These are phyloP conservation scores for Avicennia marina DNA, from an alignment of 257 asterid species.

Conservation along the genomic window DNA sequence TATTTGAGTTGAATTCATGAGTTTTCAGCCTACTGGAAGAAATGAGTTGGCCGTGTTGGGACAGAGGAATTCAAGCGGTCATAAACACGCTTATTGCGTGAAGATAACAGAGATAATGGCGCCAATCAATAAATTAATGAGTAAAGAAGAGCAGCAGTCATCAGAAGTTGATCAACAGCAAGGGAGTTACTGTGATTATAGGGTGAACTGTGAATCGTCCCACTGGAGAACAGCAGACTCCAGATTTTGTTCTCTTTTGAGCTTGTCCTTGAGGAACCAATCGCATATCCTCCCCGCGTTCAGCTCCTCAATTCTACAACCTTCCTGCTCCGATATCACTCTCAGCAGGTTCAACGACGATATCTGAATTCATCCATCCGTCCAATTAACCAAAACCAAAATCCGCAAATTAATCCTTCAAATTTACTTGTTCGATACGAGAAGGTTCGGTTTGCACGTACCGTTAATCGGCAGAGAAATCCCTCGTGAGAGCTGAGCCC, in stretches of 20 bases:
- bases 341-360: constrained; percentile 69
- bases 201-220: constrained; percentile 56
- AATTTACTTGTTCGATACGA: neutral
- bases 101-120: too few species aligned
- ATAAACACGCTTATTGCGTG: too few species aligned
- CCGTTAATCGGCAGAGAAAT: constrained; percentile 83
- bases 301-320: constrained; percentile 67
- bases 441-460: constrained; percentile 1
- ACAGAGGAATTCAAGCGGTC: too few species aligned
- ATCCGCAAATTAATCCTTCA: neutral
- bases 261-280: constrained; percentile 79
- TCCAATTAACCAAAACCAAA: neutral
- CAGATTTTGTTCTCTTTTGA: constrained; percentile 68
- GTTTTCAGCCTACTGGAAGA: too few species aligned
- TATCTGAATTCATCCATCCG: constrained; percentile 30
- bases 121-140: too few species aligned
- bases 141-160: too few species aligned
- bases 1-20: too few species aligned
- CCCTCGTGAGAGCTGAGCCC: constrained; percentile 81
- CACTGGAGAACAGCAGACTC: constrained; percentile 71
- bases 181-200: constrained; percentile 23
- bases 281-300: constrained; percentile 80
- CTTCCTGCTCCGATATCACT: constrained; percentile 82
- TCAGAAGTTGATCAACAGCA: too few species aligned
- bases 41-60: too few species aligned